Evolutionary conservation across 2,329 filamentous ascomycete species (phyloP).

Genomic region (Harringtonia lauricola): DNA sequence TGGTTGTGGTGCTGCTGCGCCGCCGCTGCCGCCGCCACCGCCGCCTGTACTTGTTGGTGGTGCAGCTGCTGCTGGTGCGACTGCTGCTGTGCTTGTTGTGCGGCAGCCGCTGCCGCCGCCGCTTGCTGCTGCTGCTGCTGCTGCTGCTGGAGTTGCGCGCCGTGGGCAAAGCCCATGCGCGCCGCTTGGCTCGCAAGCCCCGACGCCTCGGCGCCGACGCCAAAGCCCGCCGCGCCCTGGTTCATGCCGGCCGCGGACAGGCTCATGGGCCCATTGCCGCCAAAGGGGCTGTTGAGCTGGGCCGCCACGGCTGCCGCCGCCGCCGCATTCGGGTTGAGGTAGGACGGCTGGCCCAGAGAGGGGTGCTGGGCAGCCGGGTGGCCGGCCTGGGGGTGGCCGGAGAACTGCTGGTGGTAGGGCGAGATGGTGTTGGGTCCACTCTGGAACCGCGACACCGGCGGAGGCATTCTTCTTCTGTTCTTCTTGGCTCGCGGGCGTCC

Average conservation of each 20-base stretch:
- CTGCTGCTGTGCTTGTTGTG: slow-evolving; percentile 24
- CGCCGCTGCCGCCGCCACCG: slow-evolving; percentile 33
- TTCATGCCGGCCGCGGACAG: slow-evolving; percentile 42
- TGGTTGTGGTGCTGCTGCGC: slow-evolving; percentile 28
- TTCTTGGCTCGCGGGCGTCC: no score
- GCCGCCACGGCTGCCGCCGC: slow-evolving; percentile 16
- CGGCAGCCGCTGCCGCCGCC: slow-evolving; percentile 11
- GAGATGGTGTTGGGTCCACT: slow-evolving; percentile 32
- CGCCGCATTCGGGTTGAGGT: slow-evolving; percentile 51
- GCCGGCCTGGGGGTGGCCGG: slow-evolving; percentile 37
- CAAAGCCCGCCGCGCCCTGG: slow-evolving; percentile 35
- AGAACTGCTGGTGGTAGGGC: slow-evolving; percentile 40
- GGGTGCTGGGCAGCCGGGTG: slow-evolving; percentile 34
- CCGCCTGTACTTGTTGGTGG: slow-evolving; percentile 23
- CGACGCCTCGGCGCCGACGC: slow-evolving; percentile 52
- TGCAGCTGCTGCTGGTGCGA: slow-evolving; percentile 29
- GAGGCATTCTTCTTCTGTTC: slow-evolving; percentile 22
- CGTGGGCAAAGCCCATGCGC: slow-evolving; percentile 76
- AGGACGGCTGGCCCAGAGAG: slow-evolving; percentile 61
- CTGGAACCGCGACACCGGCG: slow-evolving; percentile 33
- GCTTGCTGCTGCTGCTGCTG: slow-evolving; percentile 46
- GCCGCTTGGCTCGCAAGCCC: slow-evolving; percentile 80
- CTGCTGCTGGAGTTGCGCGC: slow-evolving; percentile 43
- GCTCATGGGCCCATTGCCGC: slow-evolving; percentile 42
- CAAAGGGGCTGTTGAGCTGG: slow-evolving; percentile 58